A percentile compares a stretch with the other conserved stretches of the same genome.
phyloP scores from a whole-genome alignment of 306 rosid genomes.

The Prunus campanulata region DNA sequence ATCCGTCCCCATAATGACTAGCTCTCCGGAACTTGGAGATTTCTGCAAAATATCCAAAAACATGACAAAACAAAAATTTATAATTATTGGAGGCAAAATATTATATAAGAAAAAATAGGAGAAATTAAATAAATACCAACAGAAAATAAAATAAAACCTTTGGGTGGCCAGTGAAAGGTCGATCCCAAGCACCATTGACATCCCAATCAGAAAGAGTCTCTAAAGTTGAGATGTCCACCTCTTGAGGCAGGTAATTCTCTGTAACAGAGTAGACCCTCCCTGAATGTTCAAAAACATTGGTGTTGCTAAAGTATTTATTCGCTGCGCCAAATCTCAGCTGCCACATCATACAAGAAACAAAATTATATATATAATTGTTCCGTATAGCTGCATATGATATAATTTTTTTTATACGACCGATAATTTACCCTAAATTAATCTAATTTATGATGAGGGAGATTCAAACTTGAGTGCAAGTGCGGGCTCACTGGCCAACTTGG shows the following conservation, averaged over 20 bases:
- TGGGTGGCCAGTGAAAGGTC: constrained; percentile 71
- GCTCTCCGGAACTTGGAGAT: constrained; percentile 56
- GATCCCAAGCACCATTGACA: constrained; percentile 49
- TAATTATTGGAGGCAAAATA: neutral
- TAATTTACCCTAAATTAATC: too few relatives aligned
- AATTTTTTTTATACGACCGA: neutral
- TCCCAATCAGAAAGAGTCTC: constrained; percentile 53
- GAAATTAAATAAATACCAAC: neutral
- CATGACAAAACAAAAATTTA: neutral
- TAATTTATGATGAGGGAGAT: too few relatives aligned
- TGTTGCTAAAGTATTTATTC: constrained; percentile 57
- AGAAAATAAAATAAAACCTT: constrained; percentile 33
- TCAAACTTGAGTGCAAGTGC: too few relatives aligned
- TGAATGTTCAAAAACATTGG: constrained; percentile 62
- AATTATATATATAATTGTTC: neutral
- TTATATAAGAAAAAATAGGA: neutral
- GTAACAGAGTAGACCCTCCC: constrained; percentile 52
- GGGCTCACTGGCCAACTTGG: too few relatives aligned
- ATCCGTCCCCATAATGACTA: constrained; percentile 53
- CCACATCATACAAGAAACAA: neutral
- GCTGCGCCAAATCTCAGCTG: constrained; percentile 61
- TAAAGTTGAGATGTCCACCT: constrained; percentile 50
- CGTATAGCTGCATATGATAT: neutral
- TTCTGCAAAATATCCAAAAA: constrained; percentile 30
- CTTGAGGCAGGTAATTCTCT: constrained; percentile 60